phyloP scores from a whole-genome alignment of 192 early-diverging fungal species.

The Entomortierella chlamydospora region DNA sequence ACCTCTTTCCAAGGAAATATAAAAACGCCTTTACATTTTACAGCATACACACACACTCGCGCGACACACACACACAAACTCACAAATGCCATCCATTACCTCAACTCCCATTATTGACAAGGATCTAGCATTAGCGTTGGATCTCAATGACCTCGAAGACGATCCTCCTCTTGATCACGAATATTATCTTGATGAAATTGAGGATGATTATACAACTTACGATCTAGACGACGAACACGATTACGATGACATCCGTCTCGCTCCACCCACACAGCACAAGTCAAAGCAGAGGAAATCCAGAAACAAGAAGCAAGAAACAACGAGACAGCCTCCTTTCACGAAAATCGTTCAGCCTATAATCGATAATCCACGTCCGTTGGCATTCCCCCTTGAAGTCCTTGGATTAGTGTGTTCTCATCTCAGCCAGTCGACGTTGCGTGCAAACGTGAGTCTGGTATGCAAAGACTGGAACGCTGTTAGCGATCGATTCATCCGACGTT shows the following conservation, averaged over 20 bases:
- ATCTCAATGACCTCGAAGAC: conserved; percentile 1
- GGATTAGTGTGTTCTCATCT: conserved; percentile 27
- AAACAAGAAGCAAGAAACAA: background rate
- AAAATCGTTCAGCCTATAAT: conserved; percentile 9
- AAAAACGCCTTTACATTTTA: too few species aligned
- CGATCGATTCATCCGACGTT: conserved; percentile 16
- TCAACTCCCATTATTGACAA: background rate
- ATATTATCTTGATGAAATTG: background rate
- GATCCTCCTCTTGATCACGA: background rate
- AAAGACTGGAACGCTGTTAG: conserved; percentile 28
- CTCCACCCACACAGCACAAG: background rate
- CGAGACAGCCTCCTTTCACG: background rate
- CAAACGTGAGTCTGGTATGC: conserved; percentile 24
- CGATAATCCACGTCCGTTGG: conserved; percentile 7
- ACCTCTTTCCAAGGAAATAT: too few species aligned
- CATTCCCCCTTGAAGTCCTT: conserved; percentile 39
- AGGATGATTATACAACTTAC: background rate
- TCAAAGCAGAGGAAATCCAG: background rate
- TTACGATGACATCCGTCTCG: conserved; percentile 4
- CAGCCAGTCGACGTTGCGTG: conserved; percentile 21
- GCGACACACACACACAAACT: too few species aligned
- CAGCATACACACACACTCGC: too few species aligned
- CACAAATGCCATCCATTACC: background rate
- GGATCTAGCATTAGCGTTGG: background rate
- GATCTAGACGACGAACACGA: background rate